These are phyloP conservation scores for Candida alai DNA, from an alignment of 805 yeast genomes.

Conservation along the genomic window DNA sequence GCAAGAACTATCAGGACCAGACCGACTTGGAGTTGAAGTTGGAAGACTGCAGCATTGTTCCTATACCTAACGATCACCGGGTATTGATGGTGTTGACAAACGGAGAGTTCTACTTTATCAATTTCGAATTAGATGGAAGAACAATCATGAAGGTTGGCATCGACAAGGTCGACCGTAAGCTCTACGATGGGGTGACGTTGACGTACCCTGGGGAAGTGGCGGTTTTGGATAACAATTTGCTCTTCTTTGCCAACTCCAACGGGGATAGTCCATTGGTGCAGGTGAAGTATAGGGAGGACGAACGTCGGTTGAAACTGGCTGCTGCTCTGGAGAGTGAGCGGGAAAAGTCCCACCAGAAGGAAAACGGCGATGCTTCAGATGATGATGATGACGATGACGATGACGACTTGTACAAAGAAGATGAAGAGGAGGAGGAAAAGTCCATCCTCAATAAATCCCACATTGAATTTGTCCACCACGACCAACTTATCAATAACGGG, in stretches of 20 bases:
- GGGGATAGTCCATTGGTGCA: slow-evolving; percentile 55
- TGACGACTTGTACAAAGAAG: slow-evolving; percentile 37
- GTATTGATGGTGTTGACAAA: slow-evolving; percentile 27
- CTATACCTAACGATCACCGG: slow-evolving; percentile 34
- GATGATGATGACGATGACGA: slow-evolving; percentile 37
- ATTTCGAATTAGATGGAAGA: slow-evolving; percentile 41
- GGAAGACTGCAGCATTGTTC: slow-evolving; percentile 45
- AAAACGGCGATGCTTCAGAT: slow-evolving; percentile 7
- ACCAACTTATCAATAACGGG: slow-evolving; percentile 60
- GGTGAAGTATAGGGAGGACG: slow-evolving; percentile 25
- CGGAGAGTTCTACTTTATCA: slow-evolving; percentile 33
- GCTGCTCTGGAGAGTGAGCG: slow-evolving; percentile 2
- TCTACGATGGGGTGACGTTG: slow-evolving; percentile 30
- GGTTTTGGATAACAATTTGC: slow-evolving; percentile 34
- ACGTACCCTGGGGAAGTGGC: slow-evolving; percentile 41
- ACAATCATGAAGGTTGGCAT: slow-evolving; percentile 33
- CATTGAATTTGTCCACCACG: slow-evolving; percentile 43
- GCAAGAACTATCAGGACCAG: slow-evolving; percentile 42
- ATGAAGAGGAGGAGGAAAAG: slow-evolving; percentile 25
- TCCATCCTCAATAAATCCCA: slow-evolving; percentile 14
- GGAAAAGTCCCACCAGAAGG: slow-evolving; percentile 7
- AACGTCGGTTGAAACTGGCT: not conserved
- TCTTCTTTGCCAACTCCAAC: slow-evolving; percentile 56
- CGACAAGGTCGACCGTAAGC: slow-evolving; percentile 24
- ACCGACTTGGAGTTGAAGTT: slow-evolving; percentile 48